Evolutionary conservation across 306 rosid species (phyloP), one percentile per base, ranked within the genome.

Genomic region (Geum urbanum): DNA sequence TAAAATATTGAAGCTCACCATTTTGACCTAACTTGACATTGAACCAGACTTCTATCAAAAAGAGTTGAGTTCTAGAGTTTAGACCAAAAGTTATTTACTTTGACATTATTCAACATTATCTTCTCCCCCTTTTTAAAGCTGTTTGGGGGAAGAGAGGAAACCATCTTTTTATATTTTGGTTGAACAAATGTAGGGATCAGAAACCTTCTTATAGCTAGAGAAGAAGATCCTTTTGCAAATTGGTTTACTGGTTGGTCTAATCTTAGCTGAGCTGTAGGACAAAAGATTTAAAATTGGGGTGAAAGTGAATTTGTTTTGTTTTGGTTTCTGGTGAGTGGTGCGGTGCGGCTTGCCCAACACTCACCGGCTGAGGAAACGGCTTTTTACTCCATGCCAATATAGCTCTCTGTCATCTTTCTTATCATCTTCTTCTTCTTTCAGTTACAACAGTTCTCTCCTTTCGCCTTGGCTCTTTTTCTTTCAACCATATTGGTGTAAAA

Each of bases 291-390:
- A 16, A 51, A 7, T 6, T 51, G 22, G 56, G 19, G 7, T 3
- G 9, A 15, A 20, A 22, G 61, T 45, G 68, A 39, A 46, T 3
- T 2, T 1, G 9, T 8, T n/a, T n/a, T n/a, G n/a, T 7, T 27
- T 14, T 18, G 65, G 20, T 57, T 60, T 47, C 55, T 52, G 57
- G 75, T 61, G 55, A 72, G 66, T 72, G 80, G 32, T 27, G 32
- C 32, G 32, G 32, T 2, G 1, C 77, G 80, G 80, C 77, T 48
- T 11, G 45, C 58, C 16, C 37, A 19, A 52, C 72, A 43, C 48
- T 64, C 41, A 63, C 66, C 72, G 68, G 75, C 75, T 53, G 55
- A 61, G n/a, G 62, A 73, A 68, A 43, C 47, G 75, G 67, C 74
- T 78, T 78, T 12, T 68, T 49, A 39, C 32, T 37, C 44, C 32